Evolutionary conservation across 768 basidiomycete genomes (phyloP).

Genomic region (Leccinum ochraceum): DNA sequence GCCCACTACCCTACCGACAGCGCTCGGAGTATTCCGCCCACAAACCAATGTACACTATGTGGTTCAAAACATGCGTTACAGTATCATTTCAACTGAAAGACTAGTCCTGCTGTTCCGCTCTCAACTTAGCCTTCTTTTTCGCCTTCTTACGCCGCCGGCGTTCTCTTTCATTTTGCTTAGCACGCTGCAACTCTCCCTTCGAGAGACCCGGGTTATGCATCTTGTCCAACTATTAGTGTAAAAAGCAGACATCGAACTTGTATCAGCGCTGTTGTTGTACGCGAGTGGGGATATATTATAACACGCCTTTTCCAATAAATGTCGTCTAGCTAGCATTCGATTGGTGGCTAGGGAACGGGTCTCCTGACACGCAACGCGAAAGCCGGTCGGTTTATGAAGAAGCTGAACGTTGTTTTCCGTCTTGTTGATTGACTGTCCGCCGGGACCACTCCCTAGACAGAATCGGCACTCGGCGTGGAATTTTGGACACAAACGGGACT

Average conservation of each 20-base stretch:
- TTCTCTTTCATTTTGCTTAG: conserved; percentile 76
- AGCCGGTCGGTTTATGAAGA: conserved; percentile 83
- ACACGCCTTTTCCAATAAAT: conserved; percentile 76
- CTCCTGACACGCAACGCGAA: conserved; percentile 85
- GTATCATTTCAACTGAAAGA: background rate
- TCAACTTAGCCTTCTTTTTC: conserved; percentile 57
- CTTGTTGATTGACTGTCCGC: conserved; percentile 98
- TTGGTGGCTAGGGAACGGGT: conserved; percentile 84
- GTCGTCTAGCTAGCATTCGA: conserved; percentile 70
- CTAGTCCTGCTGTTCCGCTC: conserved; percentile 27
- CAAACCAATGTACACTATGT: background rate
- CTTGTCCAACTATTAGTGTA: conserved; percentile 59
- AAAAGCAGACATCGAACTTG: conserved; percentile 5
- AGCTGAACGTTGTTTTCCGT: conserved; percentile 90
- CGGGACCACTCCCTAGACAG: conserved; percentile 78
- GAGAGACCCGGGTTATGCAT: conserved; percentile 75
- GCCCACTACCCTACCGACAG: conserved; percentile 5
- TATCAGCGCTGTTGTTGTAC: conserved; percentile 22
- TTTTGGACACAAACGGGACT: conserved; percentile 17
- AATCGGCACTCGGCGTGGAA: conserved; percentile 12
- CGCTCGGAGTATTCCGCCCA: conserved; percentile 26
- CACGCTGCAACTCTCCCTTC: conserved; percentile 63
- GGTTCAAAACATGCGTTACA: background rate
- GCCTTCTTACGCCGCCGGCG: conserved; percentile 75
- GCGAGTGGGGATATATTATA: conserved; percentile 23